Percentiles rank a stretch among this genome's conserved stretches.
Conservation (phyloP, 768 basidiomycete genomes). For the Kwoniella newhampshirensis region DNA sequence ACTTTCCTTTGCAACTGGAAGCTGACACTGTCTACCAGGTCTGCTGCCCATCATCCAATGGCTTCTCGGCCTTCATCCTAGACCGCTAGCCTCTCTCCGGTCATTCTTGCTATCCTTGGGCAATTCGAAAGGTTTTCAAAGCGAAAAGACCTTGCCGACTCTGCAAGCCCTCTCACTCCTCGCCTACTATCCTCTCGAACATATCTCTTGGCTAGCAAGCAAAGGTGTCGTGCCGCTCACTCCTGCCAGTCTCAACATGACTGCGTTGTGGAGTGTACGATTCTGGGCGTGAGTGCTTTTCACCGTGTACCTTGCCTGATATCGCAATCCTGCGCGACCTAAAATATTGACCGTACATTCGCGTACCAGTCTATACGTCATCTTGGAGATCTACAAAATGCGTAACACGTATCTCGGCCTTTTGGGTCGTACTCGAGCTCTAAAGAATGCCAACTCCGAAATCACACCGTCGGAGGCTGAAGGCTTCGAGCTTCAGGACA, state of each 20-base stretch:
- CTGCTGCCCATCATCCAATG: constrained; percentile 30
- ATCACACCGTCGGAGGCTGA: constrained; percentile 34
- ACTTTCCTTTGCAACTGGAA: too few species aligned
- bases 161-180: constrained; percentile 43
- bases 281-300: constrained; percentile 49
- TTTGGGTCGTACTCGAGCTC: constrained; percentile 20
- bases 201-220: constrained; percentile 40
- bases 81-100: constrained; percentile 30
- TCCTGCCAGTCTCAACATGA: constrained; percentile 12
- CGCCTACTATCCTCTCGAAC: constrained; percentile 49
- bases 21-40: constrained; percentile 14
- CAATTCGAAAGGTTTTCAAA: not conserved
- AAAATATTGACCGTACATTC: not conserved
- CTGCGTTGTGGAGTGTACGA: constrained; percentile 47
- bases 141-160: constrained; percentile 32
- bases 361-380: constrained; percentile 47
- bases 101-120: constrained; percentile 6
- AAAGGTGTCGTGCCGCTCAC: constrained; percentile 44
- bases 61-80: constrained; percentile 38
- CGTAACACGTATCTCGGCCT: constrained; percentile 27
- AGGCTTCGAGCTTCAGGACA: constrained; percentile 38
- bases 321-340: too few species aligned
- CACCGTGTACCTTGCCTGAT: not conserved
- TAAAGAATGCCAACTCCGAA: constrained; percentile 23
- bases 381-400: constrained; percentile 40